Percentiles rank a stretch among this genome's conserved stretches.
Conservation (phyloP, 352 stramenopile species). For the Detonula confervacea region DNA sequence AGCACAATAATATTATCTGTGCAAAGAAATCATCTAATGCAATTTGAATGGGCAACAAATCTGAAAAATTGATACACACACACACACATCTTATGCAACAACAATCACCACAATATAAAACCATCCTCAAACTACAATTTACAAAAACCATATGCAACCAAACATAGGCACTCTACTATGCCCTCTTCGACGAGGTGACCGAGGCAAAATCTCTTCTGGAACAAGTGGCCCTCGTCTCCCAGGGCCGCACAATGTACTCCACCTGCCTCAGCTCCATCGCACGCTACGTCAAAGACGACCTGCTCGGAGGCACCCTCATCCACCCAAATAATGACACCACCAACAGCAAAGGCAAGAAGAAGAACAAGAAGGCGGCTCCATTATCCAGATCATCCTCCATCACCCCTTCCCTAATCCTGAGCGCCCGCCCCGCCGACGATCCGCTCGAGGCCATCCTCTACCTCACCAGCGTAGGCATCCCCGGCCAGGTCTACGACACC, state of each 20-base stretch:
- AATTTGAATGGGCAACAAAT: no score
- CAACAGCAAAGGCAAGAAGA: neutral
- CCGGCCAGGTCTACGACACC: conserved; percentile 63
- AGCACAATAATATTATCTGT: no score
- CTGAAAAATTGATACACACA: no score
- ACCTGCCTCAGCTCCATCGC: conserved; percentile 55
- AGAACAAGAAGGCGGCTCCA: neutral
- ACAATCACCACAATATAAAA: neutral
- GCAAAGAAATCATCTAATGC: no score
- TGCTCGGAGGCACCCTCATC: conserved; percentile 36
- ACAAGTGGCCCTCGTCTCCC: conserved; percentile 56
- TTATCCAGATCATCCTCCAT: conserved; percentile 23
- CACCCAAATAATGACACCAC: neutral
- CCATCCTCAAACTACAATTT: neutral
- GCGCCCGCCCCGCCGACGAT: conserved; percentile 55
- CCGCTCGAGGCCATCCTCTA: conserved; percentile 71
- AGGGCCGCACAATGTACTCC: conserved; percentile 57
- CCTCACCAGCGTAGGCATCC: conserved; percentile 64
- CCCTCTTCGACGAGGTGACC: conserved; percentile 66
- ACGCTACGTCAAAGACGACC: conserved; percentile 41
- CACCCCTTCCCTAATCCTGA: conserved; percentile 42
- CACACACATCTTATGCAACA: no score
- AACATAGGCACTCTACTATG: conserved; percentile 55
- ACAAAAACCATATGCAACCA: neutral
- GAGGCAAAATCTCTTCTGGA: conserved; percentile 69